Percentiles rank a stretch among this genome's conserved stretches.
phyloP scores from a whole-genome alignment of 139 green algal species.

The Tetradesmus lagerheimii region DNA sequence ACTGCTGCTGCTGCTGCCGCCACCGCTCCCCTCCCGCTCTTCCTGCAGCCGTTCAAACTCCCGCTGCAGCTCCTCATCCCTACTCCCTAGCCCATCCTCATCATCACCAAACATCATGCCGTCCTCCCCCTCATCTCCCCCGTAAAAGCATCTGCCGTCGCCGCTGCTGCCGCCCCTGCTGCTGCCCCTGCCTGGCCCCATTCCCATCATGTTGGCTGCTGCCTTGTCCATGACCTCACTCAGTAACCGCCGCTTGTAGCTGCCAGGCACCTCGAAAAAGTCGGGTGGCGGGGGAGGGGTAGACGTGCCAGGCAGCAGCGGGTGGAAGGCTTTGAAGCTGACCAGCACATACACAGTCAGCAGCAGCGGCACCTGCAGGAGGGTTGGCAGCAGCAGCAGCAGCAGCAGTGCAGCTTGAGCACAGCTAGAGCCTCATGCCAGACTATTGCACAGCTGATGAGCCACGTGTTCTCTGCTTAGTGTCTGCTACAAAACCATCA shows the following conservation, averaged over 20 bases:
- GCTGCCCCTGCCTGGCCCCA: not conserved
- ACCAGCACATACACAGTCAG: slow-evolving; percentile 81
- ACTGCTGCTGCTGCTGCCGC: not conserved
- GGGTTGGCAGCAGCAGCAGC: not conserved
- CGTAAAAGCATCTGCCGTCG: slow-evolving; percentile 1
- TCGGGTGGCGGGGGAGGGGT: not conserved
- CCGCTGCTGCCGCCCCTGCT: not conserved
- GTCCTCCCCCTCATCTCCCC: not conserved
- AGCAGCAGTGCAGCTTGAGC: not conserved
- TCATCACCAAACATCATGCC: not conserved
- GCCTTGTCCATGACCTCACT: slow-evolving; percentile 36
- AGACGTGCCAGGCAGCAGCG: not conserved
- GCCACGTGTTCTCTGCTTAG: no score
- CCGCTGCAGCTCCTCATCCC: not conserved
- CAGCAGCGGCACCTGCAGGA: slow-evolving; percentile 71
- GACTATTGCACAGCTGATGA: no score
- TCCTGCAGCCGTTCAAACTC: slow-evolving; percentile 9
- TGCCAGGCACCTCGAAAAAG: slow-evolving; percentile 32
- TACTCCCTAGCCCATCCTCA: not conserved
- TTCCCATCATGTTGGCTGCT: slow-evolving; percentile 46
- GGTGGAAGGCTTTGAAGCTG: slow-evolving; percentile 65
- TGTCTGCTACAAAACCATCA: no score
- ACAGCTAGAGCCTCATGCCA: not conserved
- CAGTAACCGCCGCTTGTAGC: slow-evolving; percentile 48
- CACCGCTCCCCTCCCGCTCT: not conserved